These are phyloP conservation scores for Saprolegnia diclina DNA, from an alignment of 352 stramenopile genomes.

Conservation along the genomic window DNA sequence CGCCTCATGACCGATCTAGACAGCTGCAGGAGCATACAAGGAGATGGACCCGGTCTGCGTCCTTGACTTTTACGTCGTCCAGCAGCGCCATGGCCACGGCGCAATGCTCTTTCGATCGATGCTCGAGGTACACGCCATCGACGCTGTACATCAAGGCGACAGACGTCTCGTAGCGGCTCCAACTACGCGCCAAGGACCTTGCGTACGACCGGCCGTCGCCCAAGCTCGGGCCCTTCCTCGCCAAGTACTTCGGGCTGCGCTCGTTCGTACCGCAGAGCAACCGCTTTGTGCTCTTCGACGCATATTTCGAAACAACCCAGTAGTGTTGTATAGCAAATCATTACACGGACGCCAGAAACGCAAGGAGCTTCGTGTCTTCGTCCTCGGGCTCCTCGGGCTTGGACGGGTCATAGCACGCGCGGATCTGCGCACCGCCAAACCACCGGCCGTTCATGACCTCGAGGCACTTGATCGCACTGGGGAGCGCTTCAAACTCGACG, in stretches of 20 bases:
- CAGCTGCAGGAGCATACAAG: constrained; percentile 44
- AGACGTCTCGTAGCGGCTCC: constrained; percentile 1
- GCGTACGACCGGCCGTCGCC: constrained; percentile 78
- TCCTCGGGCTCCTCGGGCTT: constrained; percentile 51
- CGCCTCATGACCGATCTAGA: constrained; percentile 33
- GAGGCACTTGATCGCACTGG: constrained; percentile 61
- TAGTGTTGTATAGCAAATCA: too few species aligned
- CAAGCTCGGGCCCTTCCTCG: constrained; percentile 71
- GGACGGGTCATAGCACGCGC: constrained; percentile 53
- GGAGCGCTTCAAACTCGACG: constrained; percentile 49
- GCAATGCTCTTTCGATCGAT: constrained; percentile 54
- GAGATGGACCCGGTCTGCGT: constrained; percentile 74
- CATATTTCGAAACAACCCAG: constrained; percentile 50
- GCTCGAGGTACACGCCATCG: constrained; percentile 35
- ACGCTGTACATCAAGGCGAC: background rate
- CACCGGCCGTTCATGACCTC: constrained; percentile 69
- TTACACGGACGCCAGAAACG: constrained; percentile 57
- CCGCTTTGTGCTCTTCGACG: constrained; percentile 80
- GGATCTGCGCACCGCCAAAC: constrained; percentile 69
- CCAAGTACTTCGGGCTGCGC: constrained; percentile 54
- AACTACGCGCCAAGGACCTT: constrained; percentile 29
- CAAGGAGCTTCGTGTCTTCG: constrained; percentile 63
- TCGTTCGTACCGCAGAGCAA: constrained; percentile 66
- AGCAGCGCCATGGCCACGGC: constrained; percentile 49
- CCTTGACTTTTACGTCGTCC: constrained; percentile 71